Base-by-base conservation (phyloP, 257 asterid species). In the Penstemon davidsonii region DNA sequence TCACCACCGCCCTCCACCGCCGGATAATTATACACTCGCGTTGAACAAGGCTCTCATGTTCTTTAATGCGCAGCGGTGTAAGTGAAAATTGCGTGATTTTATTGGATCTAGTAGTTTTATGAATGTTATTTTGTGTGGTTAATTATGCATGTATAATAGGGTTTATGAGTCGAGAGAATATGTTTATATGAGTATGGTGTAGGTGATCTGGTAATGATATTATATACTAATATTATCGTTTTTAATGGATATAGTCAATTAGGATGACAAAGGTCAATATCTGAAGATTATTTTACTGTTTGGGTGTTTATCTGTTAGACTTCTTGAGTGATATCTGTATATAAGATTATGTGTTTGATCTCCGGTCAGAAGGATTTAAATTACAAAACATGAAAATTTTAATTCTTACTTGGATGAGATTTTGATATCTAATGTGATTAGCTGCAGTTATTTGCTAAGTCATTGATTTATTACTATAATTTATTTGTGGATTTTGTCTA, bases 41-140 rank as follows among this genome's bases (percentile, higher is more conserved):
- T 86, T 93, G 15, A 88, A 84, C 62, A 88, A 88, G 78, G 96
- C 96, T 0, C 95, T 93, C 67, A 90, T 88, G 95, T 93, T 93
- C 86, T 93, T 93, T 68, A 90, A 93, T 74, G 96, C 89, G 42
- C 99, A 93, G 83, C 83, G 88, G 3, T 93, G 99, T 93, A 66
- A 83, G 99, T 88, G 19, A 25, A 67, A 51, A 4, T 52, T 52
- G 18, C 12, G 5, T 18, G 25, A 15, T 12, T 11, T 58, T 10
- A 7, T 10, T 37, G 4, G 33, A 25, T 25, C 33, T 25, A 25
- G 33, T 25, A 25, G 33, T 25, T 25, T 25, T 25, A 25, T 25
- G 33, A 25, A 25, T 25, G 2, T 1, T 25, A 25, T 25, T 0
- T 25, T 25, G 1, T 25, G 33, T 25, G 33, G 33, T 25, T 25